Evolutionary conservation across 257 asterid species (phyloP), one percentile per base, ranked within the genome.

Genomic region (Solanum neorickii): DNA sequence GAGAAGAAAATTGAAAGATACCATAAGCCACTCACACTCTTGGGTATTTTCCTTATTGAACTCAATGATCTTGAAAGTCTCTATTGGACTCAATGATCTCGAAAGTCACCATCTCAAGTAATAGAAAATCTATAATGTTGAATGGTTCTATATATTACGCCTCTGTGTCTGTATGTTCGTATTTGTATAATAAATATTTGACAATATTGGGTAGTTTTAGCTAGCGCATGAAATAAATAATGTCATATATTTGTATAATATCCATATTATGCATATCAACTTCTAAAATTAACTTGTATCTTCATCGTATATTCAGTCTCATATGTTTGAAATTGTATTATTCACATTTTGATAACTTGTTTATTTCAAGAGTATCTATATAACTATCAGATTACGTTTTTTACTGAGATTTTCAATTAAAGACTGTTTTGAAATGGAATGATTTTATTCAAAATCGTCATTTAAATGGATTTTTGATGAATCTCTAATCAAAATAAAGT

Each of bases 1-100:
- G 94, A 91, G 85, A 93, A 91, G 56, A 25, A 86, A 52, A 74
- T 23, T 2, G 90, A 87, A 87, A 49, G 88, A 74, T 37, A 37
- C 5, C 27, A 29, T 10, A 21, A 73, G 9, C 80, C 49, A 1
- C n/a, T 73, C 29, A 5, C 72, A 21, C 12, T 9, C 49, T 73
- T 73, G 49, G 29, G 10, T 73, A 0, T 21, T 35, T 12, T 21
- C 29, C 80, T 73, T 73, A 25, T 10, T 2, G 1, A 3, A 0
- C 41, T 35, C 27, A 73, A 73, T 20, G 27, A 73, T 73, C 3
- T 9, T 35, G 47, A 73, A 6, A 12, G 5, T 0, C 5, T 16
- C 29, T 73, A 25, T 5, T 2, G 1, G 7, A 0, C 41, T 35
- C 27, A 73, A 73, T 20, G 27, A 73, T 73, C 3, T 9, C 20